Conservation (phyloP, 169 alveolate genomes). For the Eimeria praecox region DNA sequence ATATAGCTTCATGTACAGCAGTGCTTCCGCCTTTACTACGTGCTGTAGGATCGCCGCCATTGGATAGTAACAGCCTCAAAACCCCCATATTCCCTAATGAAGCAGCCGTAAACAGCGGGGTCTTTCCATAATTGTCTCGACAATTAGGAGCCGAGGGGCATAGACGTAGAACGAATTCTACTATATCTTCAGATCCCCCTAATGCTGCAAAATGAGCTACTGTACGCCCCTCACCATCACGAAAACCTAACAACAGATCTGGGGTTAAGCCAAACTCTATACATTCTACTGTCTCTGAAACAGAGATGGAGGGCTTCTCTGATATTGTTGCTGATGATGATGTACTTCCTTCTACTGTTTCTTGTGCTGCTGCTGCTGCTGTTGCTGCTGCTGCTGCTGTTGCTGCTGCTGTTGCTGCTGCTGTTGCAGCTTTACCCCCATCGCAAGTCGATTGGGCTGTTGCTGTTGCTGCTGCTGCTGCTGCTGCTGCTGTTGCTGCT, state of each 20-base stretch:
- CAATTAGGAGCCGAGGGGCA: constrained; percentile 37
- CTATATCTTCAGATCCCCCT: constrained; percentile 12
- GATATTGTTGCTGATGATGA: neutral
- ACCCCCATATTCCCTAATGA: constrained; percentile 4
- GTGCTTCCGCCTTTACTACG: constrained; percentile 57
- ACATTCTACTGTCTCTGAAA: neutral
- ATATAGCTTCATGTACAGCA: constrained; percentile 51
- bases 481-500: neutral
- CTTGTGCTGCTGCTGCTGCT: neutral
- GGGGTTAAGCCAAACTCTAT: neutral
- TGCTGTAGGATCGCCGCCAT: constrained; percentile 15
- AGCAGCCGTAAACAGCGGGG: constrained; percentile 60
- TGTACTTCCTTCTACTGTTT: neutral
- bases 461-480: neutral
- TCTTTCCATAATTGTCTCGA: constrained; percentile 30
- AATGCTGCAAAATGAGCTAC: constrained; percentile 64
- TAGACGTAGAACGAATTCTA: neutral
- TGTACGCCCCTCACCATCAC: constrained; percentile 45
- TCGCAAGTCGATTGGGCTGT: too few relatives aligned
- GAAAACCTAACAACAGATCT: constrained; percentile 29
- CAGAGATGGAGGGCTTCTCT: neutral
- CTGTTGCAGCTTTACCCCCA: too few relatives aligned
- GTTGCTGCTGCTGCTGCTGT: neutral
- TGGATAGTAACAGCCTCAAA: constrained; percentile 38
- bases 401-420: neutral